Base-by-base conservation (phyloP, 129 eudicot species). In the Pittosporum tobira region DNA sequence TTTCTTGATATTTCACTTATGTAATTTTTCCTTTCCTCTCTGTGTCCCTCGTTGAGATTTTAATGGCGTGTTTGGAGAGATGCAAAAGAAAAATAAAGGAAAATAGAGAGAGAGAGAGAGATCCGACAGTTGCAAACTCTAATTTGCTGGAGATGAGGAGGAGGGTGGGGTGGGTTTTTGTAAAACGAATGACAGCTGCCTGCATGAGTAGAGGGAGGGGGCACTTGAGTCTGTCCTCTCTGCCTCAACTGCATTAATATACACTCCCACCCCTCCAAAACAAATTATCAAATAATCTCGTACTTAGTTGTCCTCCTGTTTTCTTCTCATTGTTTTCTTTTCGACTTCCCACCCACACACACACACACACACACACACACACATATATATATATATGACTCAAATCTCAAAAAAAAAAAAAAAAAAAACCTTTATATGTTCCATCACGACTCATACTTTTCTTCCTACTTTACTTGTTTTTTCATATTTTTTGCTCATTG, bases 51-150 rank as follows among this genome's bases (percentile, higher is more conserved):
- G 8, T n/a, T 20, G n/a, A n/a, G n/a, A n/a, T n/a, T n/a, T n/a
- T n/a, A n/a, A n/a, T n/a, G n/a, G n/a, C n/a, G n/a, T n/a, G n/a
- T n/a, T n/a, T 14, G 2, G 20, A 55, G 20, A 55, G 37, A 29
- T 15, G 48, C 43, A 60, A 48, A 59, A 30, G 28, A 50, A 30
- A 53, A 57, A 20, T 5, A 27, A 56, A 52, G 67, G 46, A 60
- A 34, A 67, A 68, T 30, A 64, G 72, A 48, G n/a, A 55, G 61
- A 57, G 67, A 71, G 62, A 28, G 67, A 56, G 76, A 55, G 54
- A 74, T 80, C 82, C 79, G 97, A 89, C 95, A 82, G 82, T 60
- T 85, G 97, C 84, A 84, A 88, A 84, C 91, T 71, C 62, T 69
- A 48, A 84, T 81, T 88, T 84, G 96, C 94, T 84, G 91, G 71